Percentiles rank a stretch among this genome's conserved stretches.
These are phyloP conservation scores for Agroathelia rolfsii DNA, from an alignment of 1,284 basidiomycete species.

Conservation along the genomic window DNA sequence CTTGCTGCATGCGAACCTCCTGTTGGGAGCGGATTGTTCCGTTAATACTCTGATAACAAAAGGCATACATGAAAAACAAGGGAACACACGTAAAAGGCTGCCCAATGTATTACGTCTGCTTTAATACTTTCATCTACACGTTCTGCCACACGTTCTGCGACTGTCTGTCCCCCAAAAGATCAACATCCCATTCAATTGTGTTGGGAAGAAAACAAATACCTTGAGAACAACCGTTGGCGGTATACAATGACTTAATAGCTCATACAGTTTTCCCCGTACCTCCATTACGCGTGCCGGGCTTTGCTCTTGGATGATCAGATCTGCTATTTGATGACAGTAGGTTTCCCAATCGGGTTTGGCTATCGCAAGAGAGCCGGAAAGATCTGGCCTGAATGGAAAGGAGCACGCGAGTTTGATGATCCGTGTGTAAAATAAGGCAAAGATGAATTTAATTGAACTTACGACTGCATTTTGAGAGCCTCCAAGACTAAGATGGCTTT, in stretches of 20 bases:
- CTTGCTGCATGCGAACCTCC: conserved; percentile 86
- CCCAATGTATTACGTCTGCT: conserved; percentile 91
- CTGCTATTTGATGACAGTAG: conserved; percentile 93
- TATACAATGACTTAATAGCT: conserved; percentile 94
- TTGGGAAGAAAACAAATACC: conserved; percentile 30
- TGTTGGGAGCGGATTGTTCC: too few relatives aligned
- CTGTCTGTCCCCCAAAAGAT: conserved; percentile 44
- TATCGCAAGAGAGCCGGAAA: conserved; percentile 65
- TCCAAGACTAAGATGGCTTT: conserved; percentile 94
- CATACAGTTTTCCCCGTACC: conserved; percentile 89
- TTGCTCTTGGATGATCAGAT: conserved; percentile 88
- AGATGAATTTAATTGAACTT: conserved; percentile 33
- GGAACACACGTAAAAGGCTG: conserved; percentile 80
- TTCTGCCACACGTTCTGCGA: conserved; percentile 79
- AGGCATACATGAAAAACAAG: conserved; percentile 1
- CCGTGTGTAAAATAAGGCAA: conserved; percentile 7
- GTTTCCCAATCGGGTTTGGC: conserved; percentile 99
- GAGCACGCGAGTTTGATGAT: conserved; percentile 5
- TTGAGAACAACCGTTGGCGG: conserved; percentile 89
- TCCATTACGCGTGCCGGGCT: conserved; percentile 87
- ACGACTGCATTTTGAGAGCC: conserved; percentile 93
- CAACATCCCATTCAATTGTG: not conserved
- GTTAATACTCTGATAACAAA: not conserved
- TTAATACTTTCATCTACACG: conserved; percentile 84
- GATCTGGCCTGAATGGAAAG: conserved; percentile 68